Evolutionary conservation across 495 filamentous ascomycete species (phyloP).

Genomic region (Hyphodiscus hymeniophilus): DNA sequence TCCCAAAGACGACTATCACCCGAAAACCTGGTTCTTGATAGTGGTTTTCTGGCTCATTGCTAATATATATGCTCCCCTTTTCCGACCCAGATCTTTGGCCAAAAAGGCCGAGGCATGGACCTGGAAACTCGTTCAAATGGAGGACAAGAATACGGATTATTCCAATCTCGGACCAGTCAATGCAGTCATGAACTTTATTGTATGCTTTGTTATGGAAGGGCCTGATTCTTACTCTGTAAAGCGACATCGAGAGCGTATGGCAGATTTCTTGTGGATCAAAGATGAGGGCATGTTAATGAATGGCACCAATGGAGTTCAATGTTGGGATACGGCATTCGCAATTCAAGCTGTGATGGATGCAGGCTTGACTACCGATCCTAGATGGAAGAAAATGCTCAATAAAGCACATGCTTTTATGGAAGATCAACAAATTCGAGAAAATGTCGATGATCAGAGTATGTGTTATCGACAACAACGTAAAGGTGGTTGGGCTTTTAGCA

Average conservation of each 20-base stretch:
- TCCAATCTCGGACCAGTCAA: constrained; percentile 85
- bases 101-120: constrained; percentile 67
- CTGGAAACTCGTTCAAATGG: constrained; percentile 65
- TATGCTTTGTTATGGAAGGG: constrained; percentile 77
- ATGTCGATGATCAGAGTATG: constrained; percentile 65
- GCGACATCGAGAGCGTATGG: constrained; percentile 68
- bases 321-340: constrained; percentile 88
- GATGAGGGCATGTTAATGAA: constrained; percentile 88
- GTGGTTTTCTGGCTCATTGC: constrained; percentile 65
- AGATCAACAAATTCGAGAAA: constrained; percentile 81
- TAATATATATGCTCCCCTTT: constrained; percentile 67
- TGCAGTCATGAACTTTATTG: constrained; percentile 76
- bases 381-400: constrained; percentile 75
- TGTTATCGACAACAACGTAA: constrained; percentile 91
- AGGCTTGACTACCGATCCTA: constrained; percentile 66
- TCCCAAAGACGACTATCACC: constrained; percentile 79
- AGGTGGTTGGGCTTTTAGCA: constrained; percentile 94
- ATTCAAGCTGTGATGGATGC: constrained; percentile 76
- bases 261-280: constrained; percentile 90
- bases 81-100: constrained; percentile 49
- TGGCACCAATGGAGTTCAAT: constrained; percentile 94
- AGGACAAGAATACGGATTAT: constrained; percentile 88
- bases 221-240: constrained; percentile 66
- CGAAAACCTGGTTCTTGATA: constrained; percentile 78
- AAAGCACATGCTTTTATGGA: constrained; percentile 84